Conservation (phyloP, 2,329 filamentous ascomycete genomes). For the Passalora sequoiae region DNA sequence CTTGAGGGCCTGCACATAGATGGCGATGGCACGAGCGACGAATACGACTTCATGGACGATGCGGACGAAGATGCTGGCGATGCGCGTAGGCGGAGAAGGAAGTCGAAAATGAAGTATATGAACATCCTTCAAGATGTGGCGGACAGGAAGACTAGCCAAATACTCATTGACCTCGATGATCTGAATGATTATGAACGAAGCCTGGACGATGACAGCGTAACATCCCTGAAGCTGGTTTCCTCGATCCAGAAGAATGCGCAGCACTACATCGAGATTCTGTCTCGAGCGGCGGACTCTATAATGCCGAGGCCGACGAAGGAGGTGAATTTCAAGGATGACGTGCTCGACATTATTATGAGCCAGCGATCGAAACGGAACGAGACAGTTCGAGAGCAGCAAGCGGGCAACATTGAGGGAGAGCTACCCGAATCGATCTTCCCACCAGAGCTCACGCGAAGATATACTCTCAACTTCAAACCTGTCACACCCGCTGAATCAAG, state of each 20-base stretch:
- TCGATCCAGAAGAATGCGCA: slow-evolving; percentile 88
- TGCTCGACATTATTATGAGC: slow-evolving; percentile 93
- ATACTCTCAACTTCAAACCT: slow-evolving; percentile 95
- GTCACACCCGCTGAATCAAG: slow-evolving; percentile 66
- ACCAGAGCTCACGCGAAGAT: slow-evolving; percentile 83
- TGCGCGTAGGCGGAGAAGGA: slow-evolving; percentile 38
- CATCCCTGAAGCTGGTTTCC: slow-evolving; percentile 64
- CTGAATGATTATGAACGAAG: slow-evolving; percentile 74
- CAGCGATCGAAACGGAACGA: slow-evolving; percentile 83
- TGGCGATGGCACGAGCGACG: slow-evolving; percentile 71
- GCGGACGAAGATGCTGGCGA: slow-evolving; percentile 39
- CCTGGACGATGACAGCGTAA: slow-evolving; percentile 49
- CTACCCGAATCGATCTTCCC: slow-evolving; percentile 76
- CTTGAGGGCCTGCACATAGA: slow-evolving; percentile 80
- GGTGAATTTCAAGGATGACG: slow-evolving; percentile 93
- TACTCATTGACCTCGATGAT: slow-evolving; percentile 87
- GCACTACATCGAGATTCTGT: slow-evolving; percentile 90
- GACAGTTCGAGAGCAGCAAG: slow-evolving; percentile 50
- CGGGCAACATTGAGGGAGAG: slow-evolving; percentile 47
- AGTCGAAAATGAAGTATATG: slow-evolving; percentile 76
- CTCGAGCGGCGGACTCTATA: slow-evolving; percentile 77
- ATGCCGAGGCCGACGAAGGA: slow-evolving; percentile 75
- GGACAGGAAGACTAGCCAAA: slow-evolving; percentile 69
- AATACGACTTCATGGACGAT: slow-evolving; percentile 89
- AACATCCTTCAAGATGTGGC: slow-evolving; percentile 80